Evolutionary conservation across 768 basidiomycete genomes (phyloP), one percentile per base, ranked within the genome.

Genomic region (Baorangia bicolor): DNA sequence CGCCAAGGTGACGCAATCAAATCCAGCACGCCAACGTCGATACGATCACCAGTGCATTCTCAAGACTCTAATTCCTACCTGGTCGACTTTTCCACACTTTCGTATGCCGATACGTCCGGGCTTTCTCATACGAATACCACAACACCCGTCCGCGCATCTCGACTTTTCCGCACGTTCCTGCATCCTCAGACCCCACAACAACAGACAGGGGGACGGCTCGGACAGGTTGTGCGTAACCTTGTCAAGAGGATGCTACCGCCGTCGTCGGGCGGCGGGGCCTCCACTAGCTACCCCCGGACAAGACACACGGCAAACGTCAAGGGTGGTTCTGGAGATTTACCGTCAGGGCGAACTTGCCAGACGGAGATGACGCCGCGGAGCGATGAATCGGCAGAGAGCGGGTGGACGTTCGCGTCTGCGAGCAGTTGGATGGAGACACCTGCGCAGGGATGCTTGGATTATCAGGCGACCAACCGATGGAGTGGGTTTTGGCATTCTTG

Each of bases 241-340:
- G 59, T 72, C 4, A 63, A 56, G 56, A 59, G 23, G 38, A 60
- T 69, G 48, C 21, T 63, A 4, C 64, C 52, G 34, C 57, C 61
- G 14, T 57, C 51, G 43, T 44, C 63, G 20, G 45, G 49, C 0
- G 42, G 53, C 16, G 53, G 43, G 25, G 35, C 49, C 4, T 38
- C 23, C 20, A 2, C 23, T 9, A 16, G 20, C 37, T 35, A 16
- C 7, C 25, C 35, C 6, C 41, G 37, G 41, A n/a, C 52, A 16
- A 49, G 35, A 30, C 34, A 21, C 25, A 5, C 35, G 27, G 46
- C 31, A 4, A 23, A 43, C 2, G 28, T 16, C 39, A 45, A 46
- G 27, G 18, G 50, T 2, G 13, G 37, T 2, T 21, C 30, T 51
- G 40, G 21, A 14, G 49, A n/a, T 31, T 40, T 38, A 18, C 38